Percentiles rank a stretch among this genome's conserved stretches.
phyloP scores from a whole-genome alignment of 345 rosid species.

The Kandelia obovata region DNA sequence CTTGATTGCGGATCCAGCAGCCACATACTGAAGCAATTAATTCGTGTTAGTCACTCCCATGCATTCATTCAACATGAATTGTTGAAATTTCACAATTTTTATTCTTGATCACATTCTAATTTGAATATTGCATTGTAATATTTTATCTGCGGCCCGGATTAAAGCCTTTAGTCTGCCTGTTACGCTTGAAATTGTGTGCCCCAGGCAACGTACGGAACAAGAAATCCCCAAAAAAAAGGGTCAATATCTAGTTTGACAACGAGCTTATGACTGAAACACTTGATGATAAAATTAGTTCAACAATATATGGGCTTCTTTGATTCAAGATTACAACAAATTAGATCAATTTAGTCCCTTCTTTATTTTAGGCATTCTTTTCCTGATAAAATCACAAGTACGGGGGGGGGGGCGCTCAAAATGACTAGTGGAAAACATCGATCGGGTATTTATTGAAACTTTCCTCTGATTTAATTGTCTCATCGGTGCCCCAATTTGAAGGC shows the following conservation, averaged over 20 bases:
- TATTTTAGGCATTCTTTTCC: not conserved
- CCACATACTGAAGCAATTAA: too few relatives aligned
- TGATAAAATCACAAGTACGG: conserved; percentile 7
- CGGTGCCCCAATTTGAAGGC: not conserved
- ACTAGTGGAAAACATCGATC: conserved; percentile 3
- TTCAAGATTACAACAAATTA: conserved; percentile 16
- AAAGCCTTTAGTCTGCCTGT: too few relatives aligned
- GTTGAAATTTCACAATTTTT: too few relatives aligned
- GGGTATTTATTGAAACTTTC: conserved; percentile 15
- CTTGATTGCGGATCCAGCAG: too few relatives aligned
- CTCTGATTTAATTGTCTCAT: not conserved
- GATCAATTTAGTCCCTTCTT: not conserved
- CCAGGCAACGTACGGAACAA: not conserved
- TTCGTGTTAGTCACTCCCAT: too few relatives aligned
- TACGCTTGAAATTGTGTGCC: too few relatives aligned
- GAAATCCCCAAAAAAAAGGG: not conserved
- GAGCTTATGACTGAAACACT: conserved; percentile 6
- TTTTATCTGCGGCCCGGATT: too few relatives aligned
- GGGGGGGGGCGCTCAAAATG: not conserved
- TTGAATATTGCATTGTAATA: too few relatives aligned
- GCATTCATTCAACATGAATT: too few relatives aligned
- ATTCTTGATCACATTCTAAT: too few relatives aligned
- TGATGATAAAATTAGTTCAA: conserved; percentile 25
- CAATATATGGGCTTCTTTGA: conserved; percentile 7
- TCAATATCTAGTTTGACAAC: conserved; percentile 20